These are phyloP conservation scores for Rhinocladiella similis DNA, from an alignment of 2,329 filamentous ascomycete genomes.

Conservation along the genomic window DNA sequence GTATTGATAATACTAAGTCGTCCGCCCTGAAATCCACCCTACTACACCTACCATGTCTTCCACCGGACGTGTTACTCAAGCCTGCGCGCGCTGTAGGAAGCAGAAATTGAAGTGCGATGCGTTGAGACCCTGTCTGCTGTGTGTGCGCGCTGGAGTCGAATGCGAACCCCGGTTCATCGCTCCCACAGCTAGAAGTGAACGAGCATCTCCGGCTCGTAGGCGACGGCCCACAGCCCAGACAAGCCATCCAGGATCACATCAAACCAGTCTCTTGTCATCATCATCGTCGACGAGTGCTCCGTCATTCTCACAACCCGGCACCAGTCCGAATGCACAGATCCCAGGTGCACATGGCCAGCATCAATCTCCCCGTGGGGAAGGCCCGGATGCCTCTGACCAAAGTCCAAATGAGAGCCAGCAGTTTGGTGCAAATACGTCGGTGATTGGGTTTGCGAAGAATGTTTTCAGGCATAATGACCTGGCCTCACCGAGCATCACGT, in stretches of 20 bases:
- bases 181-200: conserved; percentile 2
- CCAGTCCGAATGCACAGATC: neutral
- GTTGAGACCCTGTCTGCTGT: conserved; percentile 49
- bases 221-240: neutral
- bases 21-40: too few species aligned
- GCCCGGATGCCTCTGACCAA: neutral
- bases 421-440: conserved; percentile 24
- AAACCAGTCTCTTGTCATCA: neutral
- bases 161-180: conserved; percentile 22
- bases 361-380: neutral
- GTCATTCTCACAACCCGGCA: neutral
- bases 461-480: conserved; percentile 23
- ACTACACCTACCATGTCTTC: neutral
- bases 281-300: neutral
- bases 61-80: conserved; percentile 11
- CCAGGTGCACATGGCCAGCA: neutral
- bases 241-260: neutral
- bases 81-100: conserved; percentile 27
- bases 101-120: conserved; percentile 53
- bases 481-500: conserved; percentile 22
- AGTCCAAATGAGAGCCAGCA: conserved; percentile 20
- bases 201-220: neutral
- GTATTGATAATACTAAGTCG: too few species aligned
- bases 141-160: conserved; percentile 21
- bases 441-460: conserved; percentile 28